These are phyloP conservation scores for Leishmania turanica DNA, from an alignment of 208 protist genomes.

Conservation along the genomic window DNA sequence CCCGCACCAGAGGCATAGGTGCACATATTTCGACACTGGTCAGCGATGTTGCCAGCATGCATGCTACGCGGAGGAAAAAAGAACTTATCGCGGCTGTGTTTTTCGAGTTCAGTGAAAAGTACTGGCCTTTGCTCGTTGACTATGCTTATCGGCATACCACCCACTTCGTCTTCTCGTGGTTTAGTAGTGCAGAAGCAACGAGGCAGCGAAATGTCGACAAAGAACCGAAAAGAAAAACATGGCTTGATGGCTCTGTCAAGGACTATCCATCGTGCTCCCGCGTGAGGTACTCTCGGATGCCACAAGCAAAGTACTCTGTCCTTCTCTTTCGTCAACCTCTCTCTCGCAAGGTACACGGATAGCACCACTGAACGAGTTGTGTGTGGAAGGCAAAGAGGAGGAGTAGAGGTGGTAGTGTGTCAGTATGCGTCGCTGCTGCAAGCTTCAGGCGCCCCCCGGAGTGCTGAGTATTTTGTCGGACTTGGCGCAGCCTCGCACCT, in stretches of 20 bases:
- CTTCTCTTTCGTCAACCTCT: neutral
- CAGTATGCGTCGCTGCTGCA: slow-evolving; percentile 15
- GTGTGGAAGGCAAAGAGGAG: neutral
- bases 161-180: neutral
- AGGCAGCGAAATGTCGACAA: neutral
- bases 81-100: neutral
- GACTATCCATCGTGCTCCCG: neutral
- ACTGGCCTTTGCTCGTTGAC: neutral
- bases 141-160: neutral
- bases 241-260: neutral
- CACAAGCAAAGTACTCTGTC: neutral
- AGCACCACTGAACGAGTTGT: neutral
- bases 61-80: neutral
- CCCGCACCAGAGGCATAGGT: neutral
- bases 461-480: slow-evolving; percentile 30
- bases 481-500: slow-evolving; percentile 5
- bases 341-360: neutral
- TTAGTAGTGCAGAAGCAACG: neutral
- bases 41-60: neutral
- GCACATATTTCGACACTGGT: neutral
- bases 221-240: neutral
- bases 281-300: neutral
- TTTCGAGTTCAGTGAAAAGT: neutral
- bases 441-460: neutral
- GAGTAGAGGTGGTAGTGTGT: neutral